Percentiles rank a stretch among this genome's conserved stretches.
phyloP scores from a whole-genome alignment of 164 flowering plant genomes.

The grape (Vitis vinifera) region DNA sequence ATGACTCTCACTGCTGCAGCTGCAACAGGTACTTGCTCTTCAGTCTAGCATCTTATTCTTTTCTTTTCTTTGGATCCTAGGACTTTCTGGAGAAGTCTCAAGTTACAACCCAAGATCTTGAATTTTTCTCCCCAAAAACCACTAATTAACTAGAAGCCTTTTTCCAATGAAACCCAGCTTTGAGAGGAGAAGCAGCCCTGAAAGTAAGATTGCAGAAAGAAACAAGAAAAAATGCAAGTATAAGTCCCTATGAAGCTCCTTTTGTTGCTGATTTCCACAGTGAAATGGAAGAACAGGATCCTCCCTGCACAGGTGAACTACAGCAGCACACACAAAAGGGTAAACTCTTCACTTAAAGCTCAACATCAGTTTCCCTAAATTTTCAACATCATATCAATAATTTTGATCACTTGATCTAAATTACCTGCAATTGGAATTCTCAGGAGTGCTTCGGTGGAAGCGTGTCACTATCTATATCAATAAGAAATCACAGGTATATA shows the following conservation, averaged over 20 bases:
- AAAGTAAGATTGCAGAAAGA: slow-evolving; percentile 71
- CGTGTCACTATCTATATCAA: slow-evolving; percentile 63
- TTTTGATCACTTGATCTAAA: not conserved
- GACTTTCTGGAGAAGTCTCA: not conserved
- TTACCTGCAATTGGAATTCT: slow-evolving; percentile 11
- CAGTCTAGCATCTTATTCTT: not conserved
- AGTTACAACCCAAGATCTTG: too few relatives aligned
- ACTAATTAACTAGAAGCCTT: not conserved
- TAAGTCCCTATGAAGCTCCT: slow-evolving; percentile 60
- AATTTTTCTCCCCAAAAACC: too few relatives aligned
- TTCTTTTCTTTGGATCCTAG: too few relatives aligned
- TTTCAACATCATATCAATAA: not conserved
- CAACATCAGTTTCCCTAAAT: not conserved
- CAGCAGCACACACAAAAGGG: slow-evolving; percentile 71
- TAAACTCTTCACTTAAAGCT: slow-evolving; percentile 11
- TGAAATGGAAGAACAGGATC: slow-evolving; percentile 31
- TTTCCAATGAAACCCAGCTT: slow-evolving; percentile 36
- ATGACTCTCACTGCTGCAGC: slow-evolving; percentile 94
- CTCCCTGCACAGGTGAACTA: slow-evolving; percentile 63
- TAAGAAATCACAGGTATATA: slow-evolving; percentile 60
- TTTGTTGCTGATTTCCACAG: slow-evolving; percentile 18
- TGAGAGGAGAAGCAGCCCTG: slow-evolving; percentile 82
- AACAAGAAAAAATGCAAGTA: slow-evolving; percentile 61
- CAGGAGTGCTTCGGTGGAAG: slow-evolving; percentile 68
- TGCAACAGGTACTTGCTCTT: slow-evolving; percentile 71